Conservation (phyloP, 1,139 yeast genomes). For the Saccharomyces hybrid region DNA sequence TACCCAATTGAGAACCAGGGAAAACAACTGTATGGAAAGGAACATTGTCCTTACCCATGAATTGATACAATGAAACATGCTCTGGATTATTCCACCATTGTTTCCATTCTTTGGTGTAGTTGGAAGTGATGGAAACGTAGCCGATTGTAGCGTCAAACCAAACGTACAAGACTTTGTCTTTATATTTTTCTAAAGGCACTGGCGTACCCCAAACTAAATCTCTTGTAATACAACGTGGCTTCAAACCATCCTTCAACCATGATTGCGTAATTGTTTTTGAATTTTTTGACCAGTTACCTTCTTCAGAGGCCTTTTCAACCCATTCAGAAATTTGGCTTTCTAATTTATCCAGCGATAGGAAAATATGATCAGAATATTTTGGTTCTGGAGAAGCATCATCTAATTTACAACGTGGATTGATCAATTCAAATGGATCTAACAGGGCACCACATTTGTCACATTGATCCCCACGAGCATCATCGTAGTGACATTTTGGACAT, state of each 20-base stretch:
- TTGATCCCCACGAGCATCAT: slow-evolving; percentile 98
- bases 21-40: slow-evolving; percentile 98
- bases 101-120: slow-evolving; percentile 77
- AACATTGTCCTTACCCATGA: slow-evolving; percentile 98
- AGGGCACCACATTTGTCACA: slow-evolving; percentile 94
- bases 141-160: slow-evolving; percentile 99
- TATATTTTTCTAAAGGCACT: slow-evolving; percentile 77
- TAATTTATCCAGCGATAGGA: slow-evolving; percentile 72
- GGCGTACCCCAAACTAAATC: slow-evolving; percentile 99
- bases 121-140: slow-evolving; percentile 91
- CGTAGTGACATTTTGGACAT: slow-evolving; percentile 91
- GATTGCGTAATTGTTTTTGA: slow-evolving; percentile 79
- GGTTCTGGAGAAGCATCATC: slow-evolving; percentile 78
- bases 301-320: slow-evolving; percentile 57
- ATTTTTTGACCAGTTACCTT: slow-evolving; percentile 89
- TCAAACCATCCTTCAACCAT: slow-evolving; percentile 91
- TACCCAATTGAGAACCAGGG: slow-evolving; percentile 90
- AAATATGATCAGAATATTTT: slow-evolving; percentile 77
- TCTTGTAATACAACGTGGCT: slow-evolving; percentile 93
- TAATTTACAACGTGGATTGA: slow-evolving; percentile 90
- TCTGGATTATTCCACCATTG: slow-evolving; percentile 92
- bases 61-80: slow-evolving; percentile 78
- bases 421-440: slow-evolving; percentile 85
- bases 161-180: slow-evolving; percentile 86
- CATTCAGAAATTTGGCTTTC: slow-evolving; percentile 69